These are phyloP conservation scores for Quercus engelmannii DNA, from an alignment of 306 rosid genomes.

Conservation along the genomic window DNA sequence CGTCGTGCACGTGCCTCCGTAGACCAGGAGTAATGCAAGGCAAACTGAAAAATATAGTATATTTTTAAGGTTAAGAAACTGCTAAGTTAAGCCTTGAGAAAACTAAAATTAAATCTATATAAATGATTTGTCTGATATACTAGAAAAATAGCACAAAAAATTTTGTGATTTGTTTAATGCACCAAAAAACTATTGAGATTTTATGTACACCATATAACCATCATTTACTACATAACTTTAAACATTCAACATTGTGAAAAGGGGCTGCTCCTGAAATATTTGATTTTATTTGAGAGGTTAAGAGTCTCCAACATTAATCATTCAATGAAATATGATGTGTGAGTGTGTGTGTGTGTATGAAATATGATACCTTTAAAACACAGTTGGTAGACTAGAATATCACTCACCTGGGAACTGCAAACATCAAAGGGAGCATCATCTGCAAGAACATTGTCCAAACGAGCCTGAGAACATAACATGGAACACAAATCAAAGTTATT, in stretches of 20 bases:
- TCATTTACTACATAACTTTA: neutral
- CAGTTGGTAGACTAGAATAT: constrained; percentile 2
- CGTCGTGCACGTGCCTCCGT: constrained; percentile 94
- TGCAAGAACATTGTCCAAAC: constrained; percentile 75
- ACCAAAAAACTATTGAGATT: neutral
- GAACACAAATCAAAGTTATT: constrained; percentile 10
- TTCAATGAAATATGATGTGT: neutral
- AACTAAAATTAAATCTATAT: neutral
- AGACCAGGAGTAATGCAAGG: constrained; percentile 83
- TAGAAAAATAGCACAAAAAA: neutral
- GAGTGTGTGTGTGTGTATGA: neutral
- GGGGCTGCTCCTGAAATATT: neutral
- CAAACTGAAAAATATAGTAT: constrained; percentile 38
- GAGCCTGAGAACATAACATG: constrained; percentile 50
- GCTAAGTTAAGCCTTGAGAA: neutral
- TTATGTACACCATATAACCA: neutral
- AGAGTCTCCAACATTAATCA: neutral
- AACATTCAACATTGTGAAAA: neutral
- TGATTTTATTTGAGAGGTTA: neutral
- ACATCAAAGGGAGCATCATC: constrained; percentile 88
- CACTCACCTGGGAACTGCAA: constrained; percentile 84
- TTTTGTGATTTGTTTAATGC: neutral
- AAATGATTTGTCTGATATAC: neutral
- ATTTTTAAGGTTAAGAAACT: constrained; percentile 5
- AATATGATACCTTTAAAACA: neutral